Evolutionary conservation across 1,284 basidiomycete genomes (phyloP), one percentile per base, ranked within the genome.

Genomic region (Porogramme epimiltina): DNA sequence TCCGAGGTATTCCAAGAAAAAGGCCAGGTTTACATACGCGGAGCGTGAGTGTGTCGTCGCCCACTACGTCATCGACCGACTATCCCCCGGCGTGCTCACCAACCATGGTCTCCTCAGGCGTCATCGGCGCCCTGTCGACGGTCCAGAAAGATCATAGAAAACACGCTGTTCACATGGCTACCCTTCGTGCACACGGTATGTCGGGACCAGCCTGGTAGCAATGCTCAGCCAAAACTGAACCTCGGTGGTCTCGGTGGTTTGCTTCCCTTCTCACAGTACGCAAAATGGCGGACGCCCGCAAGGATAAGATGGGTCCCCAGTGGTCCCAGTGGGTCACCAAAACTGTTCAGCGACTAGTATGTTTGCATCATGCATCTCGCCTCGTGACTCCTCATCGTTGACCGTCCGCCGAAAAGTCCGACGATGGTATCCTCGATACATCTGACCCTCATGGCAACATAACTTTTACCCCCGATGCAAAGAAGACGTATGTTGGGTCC

Each of bases 241-340:
- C 4, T 16, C 24, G 18, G 34, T 39, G 10, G 41, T 34, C 36
- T 16, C n/a, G 42, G 13, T 20, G 18, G 28, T 31, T 31, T 13
- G 8, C 8, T 31, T 31, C 28, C 19, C 2, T 9, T 26, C 19
- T 44, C 37, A n/a, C 37, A 81, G 79, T 81, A 15, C 74, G 71
- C 52, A 81, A 74, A 61, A 75, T 66, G 47, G 79, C 79, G 2
- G 61, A 73, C 31, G 67, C 66, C n/a, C 72, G 70, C 39, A 69
- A 74, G 47, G 79, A 79, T 45, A 74, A 69, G 47, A 66, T 81
- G 16, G 79, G 79, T 3, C 76, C 76, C 3, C 68, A 75, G 40
- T 81, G 79, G 79, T 64, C 70, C n/a, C 72, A 64, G 22, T 79
- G 74, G 72, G 74, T 82, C 18, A 61, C 66, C n/a, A 75, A 73